Evolutionary conservation across 2,329 filamentous ascomycete genomes (phyloP).

Genomic region (Sphaerulina musiva): DNA sequence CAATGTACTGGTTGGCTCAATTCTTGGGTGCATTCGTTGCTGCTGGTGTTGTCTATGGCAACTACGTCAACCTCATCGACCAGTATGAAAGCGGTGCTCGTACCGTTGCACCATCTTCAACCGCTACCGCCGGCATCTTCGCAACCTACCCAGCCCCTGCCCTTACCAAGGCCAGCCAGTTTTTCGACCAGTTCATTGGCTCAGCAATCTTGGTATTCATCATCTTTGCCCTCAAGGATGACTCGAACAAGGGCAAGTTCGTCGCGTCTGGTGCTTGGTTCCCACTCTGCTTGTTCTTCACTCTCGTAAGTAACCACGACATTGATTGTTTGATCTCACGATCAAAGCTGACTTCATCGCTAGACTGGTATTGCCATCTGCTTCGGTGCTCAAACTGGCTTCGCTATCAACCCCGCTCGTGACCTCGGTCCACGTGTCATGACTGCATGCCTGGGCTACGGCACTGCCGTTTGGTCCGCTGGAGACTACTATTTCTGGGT

Average conservation of each 20-base stretch:
- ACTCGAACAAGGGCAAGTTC: constrained; percentile 36
- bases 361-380: constrained; percentile 58
- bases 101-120: constrained; percentile 53
- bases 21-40: constrained; percentile 60
- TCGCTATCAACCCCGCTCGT: constrained; percentile 61
- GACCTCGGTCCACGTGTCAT: constrained; percentile 65
- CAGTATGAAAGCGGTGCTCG: constrained; percentile 53
- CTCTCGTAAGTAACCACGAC: constrained; percentile 39
- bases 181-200: constrained; percentile 65
- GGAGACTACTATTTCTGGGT: constrained; percentile 65
- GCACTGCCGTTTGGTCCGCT: constrained; percentile 55
- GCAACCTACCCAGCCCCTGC: constrained; percentile 61
- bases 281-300: constrained; percentile 57
- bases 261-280: constrained; percentile 42
- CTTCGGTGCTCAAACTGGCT: constrained; percentile 65
- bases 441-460: constrained; percentile 62
- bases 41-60: constrained; percentile 41
- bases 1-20: constrained; percentile 59
- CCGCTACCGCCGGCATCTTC: constrained; percentile 60
- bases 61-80: constrained; percentile 53
- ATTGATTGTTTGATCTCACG: no score
- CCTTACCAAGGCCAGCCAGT: constrained; percentile 57
- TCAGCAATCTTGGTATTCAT: constrained; percentile 61
- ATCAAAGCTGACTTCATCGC: constrained; percentile 1
- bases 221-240: constrained; percentile 61